Conservation (phyloP, 331 rosid species). For the Malus hybrid region DNA sequence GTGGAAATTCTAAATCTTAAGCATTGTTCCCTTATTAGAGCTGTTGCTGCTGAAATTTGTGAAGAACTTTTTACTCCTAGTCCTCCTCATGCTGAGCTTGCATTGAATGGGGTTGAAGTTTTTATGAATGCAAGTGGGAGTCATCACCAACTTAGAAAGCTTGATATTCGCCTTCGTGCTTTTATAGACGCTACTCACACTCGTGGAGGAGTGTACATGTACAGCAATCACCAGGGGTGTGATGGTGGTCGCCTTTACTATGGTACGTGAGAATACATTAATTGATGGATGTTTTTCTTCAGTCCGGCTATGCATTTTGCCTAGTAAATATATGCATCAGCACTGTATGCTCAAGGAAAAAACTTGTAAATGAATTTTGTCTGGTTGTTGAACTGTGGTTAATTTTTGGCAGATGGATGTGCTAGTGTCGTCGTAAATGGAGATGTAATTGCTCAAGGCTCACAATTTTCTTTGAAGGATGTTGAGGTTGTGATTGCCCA, state of each 20-base stretch:
- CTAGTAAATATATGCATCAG: neutral
- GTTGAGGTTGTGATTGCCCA: slow-evolving; percentile 84
- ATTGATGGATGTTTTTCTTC: neutral
- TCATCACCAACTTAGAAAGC: slow-evolving; percentile 97
- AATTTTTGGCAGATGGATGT: slow-evolving; percentile 71
- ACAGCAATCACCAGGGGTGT: slow-evolving; percentile 94
- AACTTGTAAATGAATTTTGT: neutral
- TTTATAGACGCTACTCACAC: slow-evolving; percentile 80
- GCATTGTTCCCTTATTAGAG: slow-evolving; percentile 41
- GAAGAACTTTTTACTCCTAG: slow-evolving; percentile 78
- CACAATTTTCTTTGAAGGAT: slow-evolving; percentile 93
- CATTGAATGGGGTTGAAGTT: slow-evolving; percentile 94
- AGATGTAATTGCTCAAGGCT: slow-evolving; percentile 85
- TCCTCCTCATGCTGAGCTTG: slow-evolving; percentile 96
- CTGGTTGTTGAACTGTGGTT: neutral
- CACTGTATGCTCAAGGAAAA: neutral
- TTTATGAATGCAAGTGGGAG: slow-evolving; percentile 99
- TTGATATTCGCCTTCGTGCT: slow-evolving; percentile 86
- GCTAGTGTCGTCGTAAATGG: slow-evolving; percentile 80
- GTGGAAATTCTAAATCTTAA: slow-evolving; percentile 14
- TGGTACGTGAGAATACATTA: slow-evolving; percentile 37
- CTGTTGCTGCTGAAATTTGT: slow-evolving; percentile 93
- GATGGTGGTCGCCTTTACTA: slow-evolving; percentile 97
- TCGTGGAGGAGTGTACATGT: slow-evolving; percentile 93
- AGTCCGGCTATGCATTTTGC: neutral